Evolutionary conservation across 768 basidiomycete genomes (phyloP), one percentile per base, ranked within the genome.

Genomic region (Neoboletus brunneissimus): DNA sequence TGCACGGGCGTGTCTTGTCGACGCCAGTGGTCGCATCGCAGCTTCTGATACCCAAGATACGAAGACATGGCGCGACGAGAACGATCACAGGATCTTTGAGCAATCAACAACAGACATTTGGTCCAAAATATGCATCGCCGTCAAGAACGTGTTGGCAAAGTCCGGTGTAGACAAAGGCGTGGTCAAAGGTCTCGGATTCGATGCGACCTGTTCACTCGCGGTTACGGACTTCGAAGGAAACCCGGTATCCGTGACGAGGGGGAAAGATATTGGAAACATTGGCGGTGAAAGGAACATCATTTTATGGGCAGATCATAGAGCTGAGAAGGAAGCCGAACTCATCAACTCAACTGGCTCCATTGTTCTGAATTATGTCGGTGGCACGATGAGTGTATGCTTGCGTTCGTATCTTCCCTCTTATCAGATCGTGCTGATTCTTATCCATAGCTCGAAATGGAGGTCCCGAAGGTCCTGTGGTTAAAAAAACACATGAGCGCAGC

Each of bases 221-320:
- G 95, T 98, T 22, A 78, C 86, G 1, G 86, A 91, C 67, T 73
- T 82, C 48, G 68, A 86, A 16, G 94, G 94, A 7, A 74, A 81
- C 38, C 89, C 94, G 0, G 76, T 97, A 22, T 74, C 77, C 8
- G 86, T 99, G 37, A 91, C 88, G 3, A 83, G 81, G 45, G 90
- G 88, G 0, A 75, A 80, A 2, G 70, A 77, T 22, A 72, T 91
- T 2, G 93, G 90, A 3, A 69, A 76, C 50, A 15, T 57, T 22
- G 73, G 67, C 20, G 90, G 89, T 18, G 88, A 90, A 61, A 82
- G 91, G 58, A 94, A 98, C 71, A 81, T 98, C 56, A 83, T 98
- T 42, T 79, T 99, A 1, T 99, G 96, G 97, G 96, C 95, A 3
- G 95, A 98, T 72, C 94, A 97, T 72, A 83, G 96, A 48, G 96